Evolutionary conservation across 768 basidiomycete species (phyloP).

Genomic region (Leccinum subtestaceum): DNA sequence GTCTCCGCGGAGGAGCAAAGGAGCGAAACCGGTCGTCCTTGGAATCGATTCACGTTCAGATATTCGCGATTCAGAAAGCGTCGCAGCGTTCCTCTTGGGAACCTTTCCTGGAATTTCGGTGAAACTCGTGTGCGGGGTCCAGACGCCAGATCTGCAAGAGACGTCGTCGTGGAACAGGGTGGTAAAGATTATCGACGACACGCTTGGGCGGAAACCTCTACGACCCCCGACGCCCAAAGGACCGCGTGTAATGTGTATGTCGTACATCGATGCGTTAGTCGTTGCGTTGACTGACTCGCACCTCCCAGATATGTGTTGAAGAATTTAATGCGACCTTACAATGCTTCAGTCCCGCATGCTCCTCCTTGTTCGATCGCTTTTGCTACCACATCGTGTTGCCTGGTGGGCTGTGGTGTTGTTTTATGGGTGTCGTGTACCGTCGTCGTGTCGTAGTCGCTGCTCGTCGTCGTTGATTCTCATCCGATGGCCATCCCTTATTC

Average conservation of each 20-base stretch:
- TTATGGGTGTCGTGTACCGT: background rate
- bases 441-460: background rate
- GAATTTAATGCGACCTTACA: background rate
- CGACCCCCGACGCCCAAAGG: background rate
- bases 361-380: background rate
- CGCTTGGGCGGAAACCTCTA: slow-evolving; percentile 12
- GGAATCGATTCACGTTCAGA: slow-evolving; percentile 18
- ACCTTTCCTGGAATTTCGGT: slow-evolving; percentile 11
- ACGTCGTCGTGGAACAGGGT: slow-evolving; percentile 24
- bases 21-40: slow-evolving; percentile 2
- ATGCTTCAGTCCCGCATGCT: background rate
- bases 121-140: background rate
- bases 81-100: slow-evolving; percentile 19
- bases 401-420: background rate
- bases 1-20: slow-evolving; percentile 1
- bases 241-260: slow-evolving; percentile 21
- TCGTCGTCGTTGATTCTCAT: background rate
- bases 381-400: background rate
- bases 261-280: background rate
- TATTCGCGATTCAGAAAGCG: slow-evolving; percentile 16
- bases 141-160: slow-evolving; percentile 12
- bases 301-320: slow-evolving; percentile 12
- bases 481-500: background rate
- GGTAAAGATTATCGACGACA: slow-evolving; percentile 15
- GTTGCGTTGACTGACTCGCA: background rate